Evolutionary conservation across 2,329 filamentous ascomycete genomes (phyloP), one percentile per base, ranked within the genome.

Genomic region (Graphilbum sp.): DNA sequence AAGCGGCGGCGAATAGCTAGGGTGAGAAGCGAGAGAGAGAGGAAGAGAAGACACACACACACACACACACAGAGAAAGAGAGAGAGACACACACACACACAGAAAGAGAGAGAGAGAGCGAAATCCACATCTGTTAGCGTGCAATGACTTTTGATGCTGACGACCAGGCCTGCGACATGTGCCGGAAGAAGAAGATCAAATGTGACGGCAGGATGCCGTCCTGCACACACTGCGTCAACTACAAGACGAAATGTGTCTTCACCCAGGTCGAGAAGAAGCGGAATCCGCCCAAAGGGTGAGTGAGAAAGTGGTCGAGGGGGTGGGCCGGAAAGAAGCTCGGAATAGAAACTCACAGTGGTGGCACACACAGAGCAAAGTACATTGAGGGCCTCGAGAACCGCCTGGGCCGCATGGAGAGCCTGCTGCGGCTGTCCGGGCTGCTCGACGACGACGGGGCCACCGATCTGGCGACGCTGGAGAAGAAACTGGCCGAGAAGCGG

Each of bases 201-300:
- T 96, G 88, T 59, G 90, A 96, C 54, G 88, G 90, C 48, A 94
- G 92, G 62, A 75, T 93, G 60, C 88, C 90, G 29, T 77, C 86
- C 43, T 98, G 90, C 60, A 87, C 84, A 8, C 90, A 96, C 60
- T 98, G 88, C 58, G 80, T 81, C 56, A 96, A 95, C 58, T 95
- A 95, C 66, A 95, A 95, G 67, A 95, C 87, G 5, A 86, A 94
- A 50, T 98, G 88, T 57, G 74, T 94, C 49, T 96, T 96, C 54
- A 96, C 90, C 1, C 86, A 94, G 55, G 87, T 96, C 29, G 90
- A 98, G 64, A 98, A 98, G 75, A 98, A 98, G 69, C 74, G 90
- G 42, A 90, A 82, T 57, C 88, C 90, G 38, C 90, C 88, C 1
- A 98, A 96, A 67, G 88, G 90, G 86, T 93, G 69, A 47, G 71